Evolutionary conservation across 73 alveolate genomes (phyloP).

Genomic region (Effrenium voratum): DNA sequence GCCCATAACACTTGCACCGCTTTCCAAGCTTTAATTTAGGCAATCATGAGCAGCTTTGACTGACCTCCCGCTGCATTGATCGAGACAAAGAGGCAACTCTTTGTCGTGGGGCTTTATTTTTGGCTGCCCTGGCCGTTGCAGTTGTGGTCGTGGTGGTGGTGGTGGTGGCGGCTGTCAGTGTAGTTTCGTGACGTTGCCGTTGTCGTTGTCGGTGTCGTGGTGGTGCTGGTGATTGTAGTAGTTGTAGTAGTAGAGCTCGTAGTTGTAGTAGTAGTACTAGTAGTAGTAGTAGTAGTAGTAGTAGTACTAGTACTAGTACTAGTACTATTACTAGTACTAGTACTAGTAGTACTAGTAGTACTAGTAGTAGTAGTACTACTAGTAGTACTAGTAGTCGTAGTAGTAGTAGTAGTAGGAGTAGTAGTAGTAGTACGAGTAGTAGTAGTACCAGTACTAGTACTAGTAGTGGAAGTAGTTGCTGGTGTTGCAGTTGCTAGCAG

Average conservation of each 20-base stretch:
- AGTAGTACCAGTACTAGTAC: constrained; percentile 12
- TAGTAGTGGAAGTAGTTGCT: constrained; percentile 6
- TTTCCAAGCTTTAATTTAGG: no score
- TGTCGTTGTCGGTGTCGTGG: constrained; percentile 3
- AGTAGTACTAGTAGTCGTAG: constrained; percentile 24
- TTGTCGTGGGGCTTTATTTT: no score
- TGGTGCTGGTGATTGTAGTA: neutral
- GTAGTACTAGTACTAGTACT: neutral
- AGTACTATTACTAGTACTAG: constrained; percentile 2
- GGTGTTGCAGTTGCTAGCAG: constrained; percentile 1
- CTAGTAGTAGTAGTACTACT: neutral
- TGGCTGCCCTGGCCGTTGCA: no score
- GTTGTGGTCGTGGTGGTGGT: no score
- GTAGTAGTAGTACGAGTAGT: constrained; percentile 26
- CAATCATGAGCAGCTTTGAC: no score
- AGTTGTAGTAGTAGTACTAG: constrained; percentile 12
- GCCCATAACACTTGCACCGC: no score
- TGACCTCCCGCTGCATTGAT: no score
- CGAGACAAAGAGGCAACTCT: no score
- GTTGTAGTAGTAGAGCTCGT: neutral
- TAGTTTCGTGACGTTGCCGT: no score
- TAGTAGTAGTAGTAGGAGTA: constrained; percentile 15
- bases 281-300: neutral
- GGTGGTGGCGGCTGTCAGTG: no score
- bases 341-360: neutral